Conservation (phyloP, 441 rosid species). For the Brassica balearica region DNA sequence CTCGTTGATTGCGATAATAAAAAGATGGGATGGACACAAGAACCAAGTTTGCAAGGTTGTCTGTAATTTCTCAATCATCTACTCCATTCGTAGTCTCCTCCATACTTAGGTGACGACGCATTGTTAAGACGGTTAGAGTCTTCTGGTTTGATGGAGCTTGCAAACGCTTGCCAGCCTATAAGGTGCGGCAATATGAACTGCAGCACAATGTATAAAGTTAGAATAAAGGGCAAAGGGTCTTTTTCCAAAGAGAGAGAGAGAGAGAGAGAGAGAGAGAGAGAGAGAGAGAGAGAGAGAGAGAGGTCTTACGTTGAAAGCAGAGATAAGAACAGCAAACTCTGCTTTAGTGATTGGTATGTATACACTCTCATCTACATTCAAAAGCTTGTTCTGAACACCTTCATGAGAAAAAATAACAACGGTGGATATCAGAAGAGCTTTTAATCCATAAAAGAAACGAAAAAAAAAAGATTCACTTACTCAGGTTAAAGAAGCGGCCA, state of each 20-base stretch:
- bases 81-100: slow-evolving; percentile 87
- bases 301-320: slow-evolving; percentile 74
- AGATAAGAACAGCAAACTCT: slow-evolving; percentile 75
- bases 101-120: slow-evolving; percentile 57
- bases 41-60: slow-evolving; percentile 8
- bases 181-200: slow-evolving; percentile 89
- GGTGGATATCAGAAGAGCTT: slow-evolving; percentile 12
- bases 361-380: slow-evolving; percentile 79
- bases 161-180: slow-evolving; percentile 87
- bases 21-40: slow-evolving; percentile 1
- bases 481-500: slow-evolving; percentile 92
- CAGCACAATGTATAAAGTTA: slow-evolving; percentile 30
- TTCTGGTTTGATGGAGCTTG: slow-evolving; percentile 61
- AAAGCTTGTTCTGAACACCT: slow-evolving; percentile 91
- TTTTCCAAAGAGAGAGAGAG: neutral
- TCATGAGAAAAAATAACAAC: slow-evolving; percentile 34
- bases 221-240: neutral
- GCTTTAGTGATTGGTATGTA: slow-evolving; percentile 85
- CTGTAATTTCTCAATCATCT: slow-evolving; percentile 47
- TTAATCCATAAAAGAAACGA: slow-evolving; percentile 21
- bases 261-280: slow-evolving; percentile 29
- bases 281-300: slow-evolving; percentile 27
- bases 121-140: slow-evolving; percentile 50
- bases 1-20: slow-evolving; percentile 17
- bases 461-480: slow-evolving; percentile 48